A percentile compares a stretch with the other conserved stretches of the same genome.
Conservation (phyloP, 257 asterid genomes). For the Fraxinus excelsior region DNA sequence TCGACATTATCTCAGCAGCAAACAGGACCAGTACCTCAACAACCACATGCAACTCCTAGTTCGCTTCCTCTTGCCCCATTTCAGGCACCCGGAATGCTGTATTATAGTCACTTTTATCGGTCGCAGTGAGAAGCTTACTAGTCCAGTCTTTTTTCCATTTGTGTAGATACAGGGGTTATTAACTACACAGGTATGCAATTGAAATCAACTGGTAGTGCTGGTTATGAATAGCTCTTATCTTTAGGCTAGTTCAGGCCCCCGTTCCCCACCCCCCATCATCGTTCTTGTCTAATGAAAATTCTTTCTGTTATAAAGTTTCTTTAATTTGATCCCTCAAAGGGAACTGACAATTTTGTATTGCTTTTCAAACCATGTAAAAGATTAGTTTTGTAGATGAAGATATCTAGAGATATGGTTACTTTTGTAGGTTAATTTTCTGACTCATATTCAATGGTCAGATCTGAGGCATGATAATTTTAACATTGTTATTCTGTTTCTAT, state of each 20-base stretch:
- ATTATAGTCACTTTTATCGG: constrained; percentile 57
- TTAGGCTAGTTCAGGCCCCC: constrained; percentile 1
- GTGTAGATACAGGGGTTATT: constrained; percentile 16
- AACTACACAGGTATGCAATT: too few relatives aligned
- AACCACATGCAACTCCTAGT: constrained; percentile 42
- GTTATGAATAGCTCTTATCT: constrained; percentile 23
- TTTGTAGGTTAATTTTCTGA: neutral
- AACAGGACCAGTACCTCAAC: constrained; percentile 35
- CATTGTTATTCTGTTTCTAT: neutral
- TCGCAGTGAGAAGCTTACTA: constrained; percentile 34
- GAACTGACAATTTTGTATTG: constrained; percentile 30
- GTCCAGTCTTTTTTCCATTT: constrained; percentile 41
- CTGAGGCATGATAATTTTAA: neutral
- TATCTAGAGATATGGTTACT: neutral
- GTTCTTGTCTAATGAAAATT: constrained; percentile 10
- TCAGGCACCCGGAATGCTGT: constrained; percentile 71
- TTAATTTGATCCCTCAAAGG: constrained; percentile 31
- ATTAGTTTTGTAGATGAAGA: neutral
- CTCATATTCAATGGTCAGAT: neutral
- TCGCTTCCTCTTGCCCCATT: constrained; percentile 56
- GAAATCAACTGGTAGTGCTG: constrained; percentile 1
- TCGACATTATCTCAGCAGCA: constrained; percentile 40
- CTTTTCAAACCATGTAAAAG: constrained; percentile 15
- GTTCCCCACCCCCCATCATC: neutral
- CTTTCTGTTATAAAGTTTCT: constrained; percentile 2